Evolutionary conservation across 495 filamentous ascomycete genomes (phyloP).

Genomic region (Penicillium samsonianum): DNA sequence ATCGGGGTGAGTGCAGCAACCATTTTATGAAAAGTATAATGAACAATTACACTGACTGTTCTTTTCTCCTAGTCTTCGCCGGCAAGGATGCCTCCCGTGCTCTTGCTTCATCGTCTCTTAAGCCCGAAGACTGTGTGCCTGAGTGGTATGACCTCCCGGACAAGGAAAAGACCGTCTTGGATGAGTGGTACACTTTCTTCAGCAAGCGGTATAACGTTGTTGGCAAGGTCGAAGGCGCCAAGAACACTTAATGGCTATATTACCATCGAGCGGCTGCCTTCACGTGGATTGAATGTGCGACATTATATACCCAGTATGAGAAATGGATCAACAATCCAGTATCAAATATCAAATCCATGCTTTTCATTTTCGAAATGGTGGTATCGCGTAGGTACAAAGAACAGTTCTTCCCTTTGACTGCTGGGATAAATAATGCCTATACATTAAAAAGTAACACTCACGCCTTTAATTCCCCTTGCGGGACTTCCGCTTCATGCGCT

Average conservation of each 20-base stretch:
- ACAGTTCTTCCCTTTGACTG: constrained; percentile 6
- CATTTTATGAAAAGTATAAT: background rate
- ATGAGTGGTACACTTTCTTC: constrained; percentile 96
- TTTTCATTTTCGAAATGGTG: constrained; percentile 25
- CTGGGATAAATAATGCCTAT: constrained; percentile 16
- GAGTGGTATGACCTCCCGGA: constrained; percentile 85
- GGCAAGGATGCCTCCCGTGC: constrained; percentile 93
- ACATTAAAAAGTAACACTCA: constrained; percentile 22
- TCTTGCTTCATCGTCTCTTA: constrained; percentile 81
- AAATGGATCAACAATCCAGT: constrained; percentile 1
- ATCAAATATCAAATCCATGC: constrained; percentile 20
- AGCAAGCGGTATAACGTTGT: constrained; percentile 93
- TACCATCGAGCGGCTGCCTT: constrained; percentile 1
- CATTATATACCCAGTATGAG: constrained; percentile 15
- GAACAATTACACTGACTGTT: constrained; percentile 11
- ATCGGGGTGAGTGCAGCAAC: constrained; percentile 65
- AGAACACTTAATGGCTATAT: constrained; percentile 28
- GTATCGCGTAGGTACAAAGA: constrained; percentile 21
- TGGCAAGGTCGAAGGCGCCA: constrained; percentile 65
- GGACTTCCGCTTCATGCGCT: constrained; percentile 58
- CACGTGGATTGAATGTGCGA: constrained; percentile 3
- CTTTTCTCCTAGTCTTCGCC: constrained; percentile 69
- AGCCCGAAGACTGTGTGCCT: constrained; percentile 76
- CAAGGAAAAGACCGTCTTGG: constrained; percentile 80
- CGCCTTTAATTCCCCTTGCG: constrained; percentile 44